These are phyloP conservation scores for Apiospora marii DNA, from an alignment of 2,329 filamentous ascomycete species.

Conservation along the genomic window DNA sequence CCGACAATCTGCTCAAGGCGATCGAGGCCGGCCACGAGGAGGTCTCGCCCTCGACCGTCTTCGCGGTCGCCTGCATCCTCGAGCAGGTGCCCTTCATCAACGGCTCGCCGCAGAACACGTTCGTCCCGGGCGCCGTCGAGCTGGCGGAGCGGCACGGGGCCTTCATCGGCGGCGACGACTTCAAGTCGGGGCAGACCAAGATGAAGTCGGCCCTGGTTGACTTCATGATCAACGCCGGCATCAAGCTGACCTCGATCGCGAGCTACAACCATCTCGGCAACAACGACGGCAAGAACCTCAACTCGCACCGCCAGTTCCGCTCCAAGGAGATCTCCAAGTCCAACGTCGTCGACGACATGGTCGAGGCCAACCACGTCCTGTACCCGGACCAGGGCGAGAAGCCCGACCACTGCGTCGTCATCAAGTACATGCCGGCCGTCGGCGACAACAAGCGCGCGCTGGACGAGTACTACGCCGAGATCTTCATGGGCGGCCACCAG, in stretches of 20 bases:
- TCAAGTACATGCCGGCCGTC: conserved; percentile 99
- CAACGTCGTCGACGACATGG: conserved; percentile 99
- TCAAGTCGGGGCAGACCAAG: conserved; percentile 99
- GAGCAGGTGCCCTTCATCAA: conserved; percentile 97
- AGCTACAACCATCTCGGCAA: conserved; percentile 99
- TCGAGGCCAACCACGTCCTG: conserved; percentile 89
- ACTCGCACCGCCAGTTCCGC: conserved; percentile 97
- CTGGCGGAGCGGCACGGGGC: conserved; percentile 86
- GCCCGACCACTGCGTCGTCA: conserved; percentile 94
- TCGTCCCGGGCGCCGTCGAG: conserved; percentile 90
- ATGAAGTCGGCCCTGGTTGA: conserved; percentile 99
- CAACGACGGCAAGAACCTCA: conserved; percentile 99
- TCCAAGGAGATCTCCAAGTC: conserved; percentile 99
- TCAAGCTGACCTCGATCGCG: conserved; percentile 97
- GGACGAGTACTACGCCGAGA: conserved; percentile 99
- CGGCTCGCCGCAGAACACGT: conserved; percentile 98
- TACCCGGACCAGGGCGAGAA: conserved; percentile 88
- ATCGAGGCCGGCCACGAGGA: conserved; percentile 89
- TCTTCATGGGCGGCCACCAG: conserved; percentile 98
- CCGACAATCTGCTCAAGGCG: conserved; percentile 87
- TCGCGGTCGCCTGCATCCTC: conserved; percentile 92
- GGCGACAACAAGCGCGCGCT: conserved; percentile 99
- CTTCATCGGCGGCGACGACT: conserved; percentile 97
- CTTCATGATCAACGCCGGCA: conserved; percentile 97
- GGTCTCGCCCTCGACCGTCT: conserved; percentile 94